These are phyloP conservation scores for Dryadomyces sulphureus DNA, from an alignment of 2,329 filamentous ascomycete genomes.

Conservation along the genomic window DNA sequence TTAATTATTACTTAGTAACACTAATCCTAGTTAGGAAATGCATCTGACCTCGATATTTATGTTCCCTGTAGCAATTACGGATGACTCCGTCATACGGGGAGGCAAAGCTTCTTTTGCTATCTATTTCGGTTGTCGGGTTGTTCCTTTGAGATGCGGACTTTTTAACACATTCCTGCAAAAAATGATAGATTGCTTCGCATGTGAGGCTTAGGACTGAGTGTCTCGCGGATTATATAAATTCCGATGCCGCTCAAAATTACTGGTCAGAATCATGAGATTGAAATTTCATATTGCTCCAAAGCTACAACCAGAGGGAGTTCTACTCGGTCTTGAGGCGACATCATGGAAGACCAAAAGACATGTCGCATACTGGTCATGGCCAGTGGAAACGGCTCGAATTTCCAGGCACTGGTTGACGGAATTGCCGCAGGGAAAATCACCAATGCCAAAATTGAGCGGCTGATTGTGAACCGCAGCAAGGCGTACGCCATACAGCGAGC, in stretches of 20 bases:
- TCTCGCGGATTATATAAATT: neutral
- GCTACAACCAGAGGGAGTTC: neutral
- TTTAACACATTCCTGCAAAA: no score
- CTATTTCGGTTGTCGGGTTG: no score
- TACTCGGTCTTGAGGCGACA: neutral
- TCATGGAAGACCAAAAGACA: neutral
- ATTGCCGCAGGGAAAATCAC: constrained; percentile 24
- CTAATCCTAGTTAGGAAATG: no score
- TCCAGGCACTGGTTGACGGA: constrained; percentile 54
- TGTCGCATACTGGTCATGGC: constrained; percentile 47
- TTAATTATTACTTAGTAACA: no score
- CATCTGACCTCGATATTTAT: no score
- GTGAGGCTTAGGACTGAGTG: no score
- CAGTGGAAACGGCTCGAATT: constrained; percentile 62
- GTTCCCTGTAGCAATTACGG: no score
- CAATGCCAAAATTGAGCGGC: constrained; percentile 26
- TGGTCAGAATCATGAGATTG: neutral
- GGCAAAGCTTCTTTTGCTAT: no score
- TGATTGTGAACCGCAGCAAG: constrained; percentile 33
- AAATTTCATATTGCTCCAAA: neutral
- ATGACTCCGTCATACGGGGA: no score
- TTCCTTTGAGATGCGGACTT: no score
- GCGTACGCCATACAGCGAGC: constrained; percentile 27
- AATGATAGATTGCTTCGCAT: no score
- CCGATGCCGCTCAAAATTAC: neutral